Base-by-base conservation (phyloP, 495 filamentous ascomycete genomes). In the Podospora pseudoanserina region DNA sequence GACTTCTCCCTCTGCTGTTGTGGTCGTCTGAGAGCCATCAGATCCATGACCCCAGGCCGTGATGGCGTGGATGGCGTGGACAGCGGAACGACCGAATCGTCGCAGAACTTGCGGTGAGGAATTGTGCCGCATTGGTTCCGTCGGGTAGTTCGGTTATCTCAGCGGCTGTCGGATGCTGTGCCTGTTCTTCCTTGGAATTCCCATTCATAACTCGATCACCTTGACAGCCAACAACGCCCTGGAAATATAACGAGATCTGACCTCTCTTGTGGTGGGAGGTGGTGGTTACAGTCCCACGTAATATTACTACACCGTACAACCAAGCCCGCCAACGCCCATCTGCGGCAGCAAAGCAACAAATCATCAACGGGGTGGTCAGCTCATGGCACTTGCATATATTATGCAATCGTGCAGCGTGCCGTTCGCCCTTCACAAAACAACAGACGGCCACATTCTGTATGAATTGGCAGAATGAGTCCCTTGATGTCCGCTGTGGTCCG, bases 21-120 rank as follows among this genome's bases (percentile, higher is more conserved):
- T 63, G 27, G n/a, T 20, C 34, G n/a, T 63, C 61, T 26, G 20
- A 18, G 61, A 49, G 59, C 59, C 59, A 61, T 61, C 53, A 49
- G 39, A 49, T 11, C 7, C 39, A 11, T 49, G 39, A 54, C 39
- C 59, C 34, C 66, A 60, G 60, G 34, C 44, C 62, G 60, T 68
- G 57, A 56, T 66, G 61, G 61, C 61, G 61, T 63, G 60, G 66
- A 64, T 61, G 61, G 60, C 60, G 59, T 68, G 55, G 66, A 63
- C 28, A 64, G 59, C 65, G 56, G 64, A 65, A 34, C 64, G 67
- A 66, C 55, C 55, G 64, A 73, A 26, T 58, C 23, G 55, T 60
- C 54, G 59, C 49, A 67, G 64, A 71, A 71, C 30, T 74, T 74
- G 73, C 73, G 73, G 73, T 74, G 73, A 67, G 70, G 61, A 49